Conservation (phyloP, 176 grass and related monocot genomes). For the Puya raimondii region DNA sequence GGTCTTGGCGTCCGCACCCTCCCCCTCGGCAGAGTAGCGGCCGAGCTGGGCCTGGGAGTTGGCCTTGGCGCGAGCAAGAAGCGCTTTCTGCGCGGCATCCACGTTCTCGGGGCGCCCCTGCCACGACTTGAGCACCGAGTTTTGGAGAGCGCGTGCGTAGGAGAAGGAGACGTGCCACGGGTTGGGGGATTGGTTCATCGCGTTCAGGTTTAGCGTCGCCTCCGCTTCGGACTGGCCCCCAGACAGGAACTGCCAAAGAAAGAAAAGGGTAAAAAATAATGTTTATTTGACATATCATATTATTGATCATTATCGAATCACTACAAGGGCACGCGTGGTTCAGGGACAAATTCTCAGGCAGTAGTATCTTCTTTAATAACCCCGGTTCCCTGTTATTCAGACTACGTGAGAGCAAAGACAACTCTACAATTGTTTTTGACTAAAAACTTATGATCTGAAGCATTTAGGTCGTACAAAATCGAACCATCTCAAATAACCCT, state of each 20-base stretch:
- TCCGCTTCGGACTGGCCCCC: conserved; percentile 85
- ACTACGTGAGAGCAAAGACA: no score
- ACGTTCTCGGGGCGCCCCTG: conserved; percentile 72
- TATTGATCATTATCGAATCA: neutral
- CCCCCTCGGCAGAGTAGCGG: conserved; percentile 53
- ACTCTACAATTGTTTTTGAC: no score
- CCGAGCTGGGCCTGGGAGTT: conserved; percentile 83
- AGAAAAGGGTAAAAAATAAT: neutral
- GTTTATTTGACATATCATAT: neutral
- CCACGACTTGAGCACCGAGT: conserved; percentile 86
- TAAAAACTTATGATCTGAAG: no score
- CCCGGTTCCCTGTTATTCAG: no score
- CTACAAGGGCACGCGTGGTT: neutral
- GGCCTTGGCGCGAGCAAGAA: conserved; percentile 55
- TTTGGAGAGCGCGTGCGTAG: conserved; percentile 86
- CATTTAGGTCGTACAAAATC: no score
- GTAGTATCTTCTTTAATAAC: no score
- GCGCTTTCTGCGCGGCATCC: conserved; percentile 59
- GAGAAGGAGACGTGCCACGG: conserved; percentile 98
- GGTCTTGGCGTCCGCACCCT: conserved; percentile 61
- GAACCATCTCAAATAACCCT: no score
- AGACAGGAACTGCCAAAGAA: conserved; percentile 66
- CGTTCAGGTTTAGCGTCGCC: conserved; percentile 90
- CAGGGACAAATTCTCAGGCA: neutral
- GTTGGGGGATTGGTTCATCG: conserved; percentile 76